These are phyloP conservation scores for Paspalum notatum DNA, from an alignment of 176 grass and related monocot species.

Conservation along the genomic window DNA sequence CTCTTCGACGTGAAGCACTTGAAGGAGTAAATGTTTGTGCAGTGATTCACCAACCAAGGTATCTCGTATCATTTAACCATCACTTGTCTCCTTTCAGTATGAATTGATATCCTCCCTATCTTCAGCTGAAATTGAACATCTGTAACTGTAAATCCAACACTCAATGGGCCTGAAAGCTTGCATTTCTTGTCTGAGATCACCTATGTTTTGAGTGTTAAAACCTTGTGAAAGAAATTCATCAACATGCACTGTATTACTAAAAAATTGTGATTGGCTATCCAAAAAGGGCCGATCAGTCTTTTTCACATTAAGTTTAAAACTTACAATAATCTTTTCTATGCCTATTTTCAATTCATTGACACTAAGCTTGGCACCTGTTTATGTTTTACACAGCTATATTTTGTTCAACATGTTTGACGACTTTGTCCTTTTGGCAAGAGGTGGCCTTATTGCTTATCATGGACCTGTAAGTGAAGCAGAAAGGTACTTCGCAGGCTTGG, in stretches of 20 bases:
- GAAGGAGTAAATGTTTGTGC: constrained; percentile 78
- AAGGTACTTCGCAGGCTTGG: constrained; percentile 71
- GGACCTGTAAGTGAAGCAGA: constrained; percentile 64
- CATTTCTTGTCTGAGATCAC: constrained; percentile 10
- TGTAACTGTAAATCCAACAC: constrained; percentile 20
- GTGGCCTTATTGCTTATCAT: constrained; percentile 74
- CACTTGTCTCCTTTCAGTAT: constrained; percentile 18
- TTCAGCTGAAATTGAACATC: constrained; percentile 14
- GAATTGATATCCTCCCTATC: constrained; percentile 4
- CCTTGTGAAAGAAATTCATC: constrained; percentile 9
- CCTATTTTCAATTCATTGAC: constrained; percentile 22
- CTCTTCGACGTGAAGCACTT: constrained; percentile 79
- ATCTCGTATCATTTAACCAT: constrained; percentile 10
- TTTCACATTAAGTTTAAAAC: constrained; percentile 12
- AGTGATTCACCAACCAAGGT: constrained; percentile 93
- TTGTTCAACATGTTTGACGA: constrained; percentile 86
- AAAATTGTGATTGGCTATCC: neutral
- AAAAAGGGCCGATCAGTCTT: neutral
- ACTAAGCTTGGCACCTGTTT: constrained; percentile 29
- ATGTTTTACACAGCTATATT: constrained; percentile 65
- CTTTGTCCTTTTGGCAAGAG: constrained; percentile 84
- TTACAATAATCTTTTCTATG: neutral
- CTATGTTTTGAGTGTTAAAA: constrained; percentile 14
- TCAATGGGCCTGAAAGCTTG: neutral
- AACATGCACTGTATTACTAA: neutral